Base-by-base conservation (phyloP, 2,329 filamentous ascomycete species). In the Seiridium unicorne region DNA sequence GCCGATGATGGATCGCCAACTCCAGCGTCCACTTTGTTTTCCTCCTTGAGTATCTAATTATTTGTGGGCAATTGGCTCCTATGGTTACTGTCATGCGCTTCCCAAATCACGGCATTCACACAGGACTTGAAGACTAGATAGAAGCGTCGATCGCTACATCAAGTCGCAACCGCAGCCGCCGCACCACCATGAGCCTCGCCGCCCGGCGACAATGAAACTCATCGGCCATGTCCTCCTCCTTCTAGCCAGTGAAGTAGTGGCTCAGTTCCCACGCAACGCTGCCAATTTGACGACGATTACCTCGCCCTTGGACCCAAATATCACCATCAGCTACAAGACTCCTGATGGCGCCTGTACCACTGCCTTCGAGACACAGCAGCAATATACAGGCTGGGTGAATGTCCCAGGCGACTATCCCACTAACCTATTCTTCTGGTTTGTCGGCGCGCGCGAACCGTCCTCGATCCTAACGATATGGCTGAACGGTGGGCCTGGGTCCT, bases 311-410 rank as follows among this genome's bases (percentile, higher is more conserved):
- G 80, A 90, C 70, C 75, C 77, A 35, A 82, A 83, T 64, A 84
- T 92, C 69, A 87, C 84, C 61, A 84, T 92, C 69, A 83, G 84
- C 59, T 92, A 89, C 79, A 91, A 89, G 68, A 76, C 80, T 42
- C 80, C 84, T 4, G 72, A 77, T 6, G 85, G 84, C 51, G 87
- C 83, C 10, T 92, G 89, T 72, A 82, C 78, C 51, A 91, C 89
- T 1, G 84, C 83, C 6, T 90, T 89, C 67, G 70, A 79, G 49
- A 79, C 77, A 1, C 89, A 92, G 72, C 82, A 87, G 71, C 89
- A 91, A 71, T 90, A 88, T 69, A 85, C 87, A 3, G 89, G 89
- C 68, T 91, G 89, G 82, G 84, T 91, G 59, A 81, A 76, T 57
- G 73, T 91, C 4, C 85, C 86, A 36, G 26, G 86, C 79, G 49